phyloP scores from a whole-genome alignment of 2,329 filamentous ascomycete species.

The Aspergillus tubingensis region DNA sequence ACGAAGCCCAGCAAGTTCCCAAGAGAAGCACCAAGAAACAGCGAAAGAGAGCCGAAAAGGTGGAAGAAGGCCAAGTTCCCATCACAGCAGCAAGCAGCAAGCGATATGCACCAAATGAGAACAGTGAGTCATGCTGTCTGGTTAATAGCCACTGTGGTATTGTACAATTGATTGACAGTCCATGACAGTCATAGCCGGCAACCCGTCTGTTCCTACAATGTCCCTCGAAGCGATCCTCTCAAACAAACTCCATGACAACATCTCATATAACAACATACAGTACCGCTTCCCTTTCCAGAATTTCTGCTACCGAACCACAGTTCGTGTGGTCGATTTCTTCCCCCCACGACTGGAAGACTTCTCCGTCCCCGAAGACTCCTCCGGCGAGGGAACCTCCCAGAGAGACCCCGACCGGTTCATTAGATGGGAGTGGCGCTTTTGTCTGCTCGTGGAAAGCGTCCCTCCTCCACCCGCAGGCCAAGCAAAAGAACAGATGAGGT shows the following conservation, averaged over 20 bases:
- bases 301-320: slow-evolving; percentile 66
- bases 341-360: slow-evolving; percentile 74
- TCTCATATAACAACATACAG: slow-evolving; percentile 46
- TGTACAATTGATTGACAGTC: slow-evolving; percentile 9
- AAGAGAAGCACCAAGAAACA: slow-evolving; percentile 35
- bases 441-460: slow-evolving; percentile 74
- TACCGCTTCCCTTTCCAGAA: slow-evolving; percentile 71
- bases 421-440: slow-evolving; percentile 82
- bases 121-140: slow-evolving; percentile 39
- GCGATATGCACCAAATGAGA: slow-evolving; percentile 41
- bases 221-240: slow-evolving; percentile 53
- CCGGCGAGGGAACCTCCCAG: slow-evolving; percentile 33
- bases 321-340: slow-evolving; percentile 80
- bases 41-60: slow-evolving; percentile 22
- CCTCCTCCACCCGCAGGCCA: slow-evolving; percentile 37
- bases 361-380: slow-evolving; percentile 51
- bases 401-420: slow-evolving; percentile 25
- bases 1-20: slow-evolving; percentile 21
- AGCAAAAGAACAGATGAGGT: slow-evolving; percentile 59
- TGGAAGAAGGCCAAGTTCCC: slow-evolving; percentile 32
- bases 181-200: slow-evolving; percentile 49
- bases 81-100: slow-evolving; percentile 27
- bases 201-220: slow-evolving; percentile 44
- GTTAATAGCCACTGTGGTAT: background rate
- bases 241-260: slow-evolving; percentile 48